Base-by-base conservation (phyloP, 164 flowering plant genomes). In the Umbilicus rupestris region DNA sequence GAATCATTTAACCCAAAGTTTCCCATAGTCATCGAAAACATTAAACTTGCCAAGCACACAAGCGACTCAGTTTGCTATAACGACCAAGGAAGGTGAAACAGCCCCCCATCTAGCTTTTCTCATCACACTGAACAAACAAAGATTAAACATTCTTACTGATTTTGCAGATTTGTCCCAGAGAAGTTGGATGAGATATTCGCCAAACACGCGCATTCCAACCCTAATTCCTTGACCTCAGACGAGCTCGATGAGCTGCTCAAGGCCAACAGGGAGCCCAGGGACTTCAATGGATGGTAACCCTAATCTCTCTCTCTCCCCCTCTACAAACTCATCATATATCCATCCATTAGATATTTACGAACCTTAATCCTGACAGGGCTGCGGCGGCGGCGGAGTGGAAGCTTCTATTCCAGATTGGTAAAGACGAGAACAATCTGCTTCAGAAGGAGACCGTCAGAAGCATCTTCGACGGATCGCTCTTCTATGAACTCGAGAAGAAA, bases 161-260 rank as follows among this genome's bases (percentile, higher is more conserved):
- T 62, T n/a, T 3, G 1, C 24, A 33, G 42, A 33, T 62, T 62
- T 35, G 65, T 62, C 15, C 44, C 42, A 1, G 41, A 19, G 3
- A 63, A 63, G 46, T 63, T 63, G 5, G 65, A 63, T 20, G 46
- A 39, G 65, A 63, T 63, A 15, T 63, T 63, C 16, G 26, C 45
- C 16, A 63, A 33, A 12, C 42, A 63, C 42, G 65, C 65, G 15
- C 65, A 33, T 22, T 37, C 65, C 1, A 39, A 63, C 24, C 20
- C 65, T 3, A 63, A 30, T 17, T 12, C 42, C 15, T 39, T 63
- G 65, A 63, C 45, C 42, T 29, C 14, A 3, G 29, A 0, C 14
- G 65, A 63, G 65, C 45, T 63, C 4, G 29, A 63, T 3, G 42
- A 20, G 42, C 29, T 63, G 10, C 7, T 63, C 29, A 63, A 26